Evolutionary conservation across 1,284 basidiomycete genomes (phyloP).

Genomic region (Leccinum griseonigrum): DNA sequence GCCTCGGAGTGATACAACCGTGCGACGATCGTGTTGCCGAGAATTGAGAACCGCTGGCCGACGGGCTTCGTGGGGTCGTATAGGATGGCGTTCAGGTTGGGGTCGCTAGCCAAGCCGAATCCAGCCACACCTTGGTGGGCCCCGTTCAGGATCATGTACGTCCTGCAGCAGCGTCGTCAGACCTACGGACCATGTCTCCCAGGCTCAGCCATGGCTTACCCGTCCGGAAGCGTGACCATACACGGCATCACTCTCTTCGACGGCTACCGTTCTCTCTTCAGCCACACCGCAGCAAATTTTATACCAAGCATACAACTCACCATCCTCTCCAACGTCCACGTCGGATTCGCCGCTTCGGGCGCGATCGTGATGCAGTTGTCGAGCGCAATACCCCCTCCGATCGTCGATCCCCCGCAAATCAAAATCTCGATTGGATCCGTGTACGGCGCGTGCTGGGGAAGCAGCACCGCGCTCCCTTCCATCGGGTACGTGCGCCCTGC

Average conservation of each 20-base stretch:
- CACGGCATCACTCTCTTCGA: slow-evolving; percentile 74
- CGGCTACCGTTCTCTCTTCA: too few species aligned
- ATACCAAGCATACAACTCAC: too few species aligned
- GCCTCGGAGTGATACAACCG: slow-evolving; percentile 83
- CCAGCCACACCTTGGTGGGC: slow-evolving; percentile 64
- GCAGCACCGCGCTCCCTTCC: slow-evolving; percentile 64
- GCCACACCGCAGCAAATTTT: too few species aligned
- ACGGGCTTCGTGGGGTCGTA: slow-evolving; percentile 65
- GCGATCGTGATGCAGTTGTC: slow-evolving; percentile 70
- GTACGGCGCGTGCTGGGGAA: slow-evolving; percentile 70
- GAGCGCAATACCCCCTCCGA: slow-evolving; percentile 49
- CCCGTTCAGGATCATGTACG: slow-evolving; percentile 71
- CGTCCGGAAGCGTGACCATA: slow-evolving; percentile 64
- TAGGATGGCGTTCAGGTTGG: slow-evolving; percentile 62
- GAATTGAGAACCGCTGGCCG: slow-evolving; percentile 63
- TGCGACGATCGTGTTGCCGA: slow-evolving; percentile 69
- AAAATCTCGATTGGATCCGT: slow-evolving; percentile 66
- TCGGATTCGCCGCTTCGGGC: slow-evolving; percentile 56
- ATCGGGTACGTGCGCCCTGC: slow-evolving; percentile 77
- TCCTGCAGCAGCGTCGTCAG: slow-evolving; percentile 42
- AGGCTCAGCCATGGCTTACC: slow-evolving; percentile 12
- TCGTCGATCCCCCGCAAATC: slow-evolving; percentile 75
- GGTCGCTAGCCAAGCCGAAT: slow-evolving; percentile 64
- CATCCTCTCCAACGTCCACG: slow-evolving; percentile 74
- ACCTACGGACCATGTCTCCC: background rate